Evolutionary conservation across 2,329 filamentous ascomycete genomes (phyloP).

Genomic region (Metarhizium brunneum): DNA sequence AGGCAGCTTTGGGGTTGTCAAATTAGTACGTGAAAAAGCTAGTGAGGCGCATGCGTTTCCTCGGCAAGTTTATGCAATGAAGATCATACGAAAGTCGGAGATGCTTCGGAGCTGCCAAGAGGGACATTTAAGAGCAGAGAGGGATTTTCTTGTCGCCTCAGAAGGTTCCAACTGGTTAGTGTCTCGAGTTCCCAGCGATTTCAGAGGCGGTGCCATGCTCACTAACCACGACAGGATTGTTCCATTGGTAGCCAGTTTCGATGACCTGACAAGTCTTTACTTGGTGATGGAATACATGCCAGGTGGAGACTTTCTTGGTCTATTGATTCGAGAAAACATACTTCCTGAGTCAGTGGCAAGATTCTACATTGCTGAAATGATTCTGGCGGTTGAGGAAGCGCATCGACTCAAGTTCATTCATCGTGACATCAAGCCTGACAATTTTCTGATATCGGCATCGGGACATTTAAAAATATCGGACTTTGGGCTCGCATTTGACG

Average conservation of each 20-base stretch:
- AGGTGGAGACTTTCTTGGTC: slow-evolving; percentile 83
- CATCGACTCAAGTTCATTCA: slow-evolving; percentile 87
- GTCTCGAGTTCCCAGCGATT: neutral
- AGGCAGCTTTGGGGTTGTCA: slow-evolving; percentile 89
- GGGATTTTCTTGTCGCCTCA: slow-evolving; percentile 83
- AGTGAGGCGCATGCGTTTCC: slow-evolving; percentile 17
- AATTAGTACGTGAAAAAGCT: slow-evolving; percentile 63
- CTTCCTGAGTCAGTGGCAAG: slow-evolving; percentile 69
- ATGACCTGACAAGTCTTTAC: slow-evolving; percentile 76
- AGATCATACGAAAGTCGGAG: slow-evolving; percentile 86
- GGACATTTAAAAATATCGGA: slow-evolving; percentile 94
- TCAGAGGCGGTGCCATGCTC: neutral
- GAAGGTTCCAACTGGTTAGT: slow-evolving; percentile 72
- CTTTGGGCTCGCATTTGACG: slow-evolving; percentile 91
- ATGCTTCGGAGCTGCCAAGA: slow-evolving; percentile 91
- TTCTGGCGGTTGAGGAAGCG: slow-evolving; percentile 86
- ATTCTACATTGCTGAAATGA: slow-evolving; percentile 94
- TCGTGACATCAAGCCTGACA: slow-evolving; percentile 93
- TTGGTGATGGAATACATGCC: slow-evolving; percentile 99
- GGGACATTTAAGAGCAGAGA: slow-evolving; percentile 80
- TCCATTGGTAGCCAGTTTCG: slow-evolving; percentile 78
- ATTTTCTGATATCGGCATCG: slow-evolving; percentile 81
- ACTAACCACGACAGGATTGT: slow-evolving; percentile 54
- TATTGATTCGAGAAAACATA: slow-evolving; percentile 77
- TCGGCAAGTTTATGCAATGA: slow-evolving; percentile 79